Conservation (phyloP, 2,329 filamentous ascomycete genomes). For the Tolypocladium sp. region DNA sequence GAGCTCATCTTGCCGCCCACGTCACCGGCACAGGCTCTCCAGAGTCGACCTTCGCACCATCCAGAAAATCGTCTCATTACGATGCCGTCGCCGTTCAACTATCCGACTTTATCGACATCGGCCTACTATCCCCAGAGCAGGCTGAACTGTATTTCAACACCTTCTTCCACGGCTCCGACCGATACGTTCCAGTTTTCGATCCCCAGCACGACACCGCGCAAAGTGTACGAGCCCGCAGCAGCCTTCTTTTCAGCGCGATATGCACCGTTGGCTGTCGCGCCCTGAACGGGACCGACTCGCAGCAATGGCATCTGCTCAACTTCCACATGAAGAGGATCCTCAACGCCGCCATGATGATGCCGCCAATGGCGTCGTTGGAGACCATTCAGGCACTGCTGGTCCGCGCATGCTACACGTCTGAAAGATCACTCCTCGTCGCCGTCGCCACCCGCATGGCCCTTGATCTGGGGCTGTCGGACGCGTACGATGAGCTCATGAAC, state of each 20-base stretch:
- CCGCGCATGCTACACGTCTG: conserved; percentile 41
- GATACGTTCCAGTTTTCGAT: conserved; percentile 17
- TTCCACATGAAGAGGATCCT: conserved; percentile 34
- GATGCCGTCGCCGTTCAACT: neutral
- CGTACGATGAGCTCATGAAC: conserved; percentile 28
- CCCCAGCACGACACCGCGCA: conserved; percentile 30
- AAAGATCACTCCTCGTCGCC: conserved; percentile 38
- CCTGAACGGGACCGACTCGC: conserved; percentile 25
- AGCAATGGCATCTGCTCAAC: conserved; percentile 30
- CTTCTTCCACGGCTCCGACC: conserved; percentile 17
- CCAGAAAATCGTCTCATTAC: neutral
- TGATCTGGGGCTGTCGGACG: conserved; percentile 33
- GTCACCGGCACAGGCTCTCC: neutral
- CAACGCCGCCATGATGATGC: conserved; percentile 21
- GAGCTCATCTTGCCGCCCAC: neutral
- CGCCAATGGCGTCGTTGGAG: conserved; percentile 27
- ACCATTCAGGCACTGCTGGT: conserved; percentile 42
- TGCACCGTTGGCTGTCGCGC: conserved; percentile 42
- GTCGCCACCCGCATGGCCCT: conserved; percentile 41
- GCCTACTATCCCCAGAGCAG: conserved; percentile 12
- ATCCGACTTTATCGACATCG: conserved; percentile 12
- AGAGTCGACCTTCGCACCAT: neutral
- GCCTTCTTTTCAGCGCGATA: conserved; percentile 40
- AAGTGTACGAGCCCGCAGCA: conserved; percentile 34
- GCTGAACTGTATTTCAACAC: conserved; percentile 12